phyloP scores from a whole-genome alignment of 495 filamentous ascomycete genomes.

The Peziza echinospora region DNA sequence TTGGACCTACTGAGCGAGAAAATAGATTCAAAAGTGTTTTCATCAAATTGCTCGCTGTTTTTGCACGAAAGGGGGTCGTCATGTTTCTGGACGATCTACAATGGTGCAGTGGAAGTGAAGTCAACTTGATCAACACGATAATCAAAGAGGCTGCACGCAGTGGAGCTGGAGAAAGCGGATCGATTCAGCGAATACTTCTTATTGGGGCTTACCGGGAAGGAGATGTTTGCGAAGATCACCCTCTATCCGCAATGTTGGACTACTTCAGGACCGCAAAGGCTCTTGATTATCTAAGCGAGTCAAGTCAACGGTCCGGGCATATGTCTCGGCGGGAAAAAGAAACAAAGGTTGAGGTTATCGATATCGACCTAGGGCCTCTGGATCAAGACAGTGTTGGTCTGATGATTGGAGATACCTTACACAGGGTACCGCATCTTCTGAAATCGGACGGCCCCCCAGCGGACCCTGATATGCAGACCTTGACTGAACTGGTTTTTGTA shows the following conservation, averaged over 20 bases:
- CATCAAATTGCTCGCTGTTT: constrained; percentile 15
- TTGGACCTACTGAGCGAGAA: constrained; percentile 17
- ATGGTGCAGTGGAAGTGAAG: constrained; percentile 17
- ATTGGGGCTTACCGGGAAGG: constrained; percentile 19
- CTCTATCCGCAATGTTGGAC: constrained; percentile 16
- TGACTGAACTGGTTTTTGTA: constrained; percentile 16
- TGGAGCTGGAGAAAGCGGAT: neutral
- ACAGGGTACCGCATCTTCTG: constrained; percentile 3
- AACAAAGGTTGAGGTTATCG: constrained; percentile 15
- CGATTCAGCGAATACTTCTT: constrained; percentile 9
- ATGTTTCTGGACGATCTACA: constrained; percentile 19
- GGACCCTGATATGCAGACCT: constrained; percentile 18
- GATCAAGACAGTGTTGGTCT: constrained; percentile 16
- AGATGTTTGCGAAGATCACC: constrained; percentile 17
- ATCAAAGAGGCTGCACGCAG: constrained; percentile 11
- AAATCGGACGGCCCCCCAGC: constrained; percentile 8
- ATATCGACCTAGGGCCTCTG: constrained; percentile 15
- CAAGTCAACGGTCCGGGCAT: neutral
- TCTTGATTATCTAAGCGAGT: neutral
- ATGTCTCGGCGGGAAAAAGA: neutral
- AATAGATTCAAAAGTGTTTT: constrained; percentile 17
- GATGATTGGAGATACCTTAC: constrained; percentile 19
- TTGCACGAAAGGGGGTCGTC: constrained; percentile 17
- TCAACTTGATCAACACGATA: constrained; percentile 17
- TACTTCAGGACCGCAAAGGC: constrained; percentile 6